Evolutionary conservation across 306 rosid species (phyloP), one percentile per base, ranked within the genome.

Genomic region (Quillaja saponaria): DNA sequence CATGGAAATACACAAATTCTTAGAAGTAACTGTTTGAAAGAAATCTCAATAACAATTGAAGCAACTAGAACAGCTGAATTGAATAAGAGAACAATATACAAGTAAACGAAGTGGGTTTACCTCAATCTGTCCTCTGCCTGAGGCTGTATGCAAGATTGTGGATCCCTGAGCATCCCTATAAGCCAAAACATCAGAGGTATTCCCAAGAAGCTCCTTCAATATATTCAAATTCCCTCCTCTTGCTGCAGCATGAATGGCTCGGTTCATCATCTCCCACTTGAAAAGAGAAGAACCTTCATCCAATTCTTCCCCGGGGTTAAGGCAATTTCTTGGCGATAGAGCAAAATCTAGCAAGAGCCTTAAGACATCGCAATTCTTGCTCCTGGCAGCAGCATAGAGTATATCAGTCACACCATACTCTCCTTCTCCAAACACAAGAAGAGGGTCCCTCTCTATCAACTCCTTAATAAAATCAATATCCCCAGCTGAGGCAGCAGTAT

Each of bases 401-500:
- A 88, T 69, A 17, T 91, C 97, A 18, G 96, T 91, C 55, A 91
- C 86, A 2, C 95, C 97, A 17, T 84, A 91, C 63, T 91, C 97
- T 48, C 95, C 96, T 74, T 88, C 96, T 1, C 97, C 96, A 55
- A 88, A 91, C 42, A 86, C 95, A 11, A 91, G 76, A 34, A 71
- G 69, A 37, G 81, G 87, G 63, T 86, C 80, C 64, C 79, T 84
- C 16, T 25, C 66, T n/a, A 91, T 41, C 74, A 91, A 58, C 8
- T 84, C 88, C 37, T 11, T 38, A 10, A 82, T 90, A 54, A 91
- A 91, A 7, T 8, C 88, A 47, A 82, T 56, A 49, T 91, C 96
- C 14, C 96, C 97, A 2, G 96, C 88, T 0, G 95, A 88, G 8
- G 97, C 97, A 13, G 97, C 97, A 1, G 96, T 88, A 79, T 91